These are phyloP conservation scores for Pleoardoris graminearum DNA, from an alignment of 2,329 filamentous ascomycete genomes.

Conservation along the genomic window DNA sequence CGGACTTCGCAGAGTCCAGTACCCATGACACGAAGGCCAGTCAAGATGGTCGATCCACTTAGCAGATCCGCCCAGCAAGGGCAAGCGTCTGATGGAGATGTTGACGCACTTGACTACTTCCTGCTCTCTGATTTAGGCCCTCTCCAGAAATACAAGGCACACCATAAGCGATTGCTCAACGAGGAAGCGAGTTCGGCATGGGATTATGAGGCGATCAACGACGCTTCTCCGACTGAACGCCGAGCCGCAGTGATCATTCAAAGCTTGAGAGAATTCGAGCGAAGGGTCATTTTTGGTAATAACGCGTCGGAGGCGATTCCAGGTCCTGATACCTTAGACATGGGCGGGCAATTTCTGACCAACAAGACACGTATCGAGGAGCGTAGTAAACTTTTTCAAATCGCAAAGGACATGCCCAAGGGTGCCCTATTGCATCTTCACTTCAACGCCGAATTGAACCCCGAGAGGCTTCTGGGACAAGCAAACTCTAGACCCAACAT, in stretches of 20 bases:
- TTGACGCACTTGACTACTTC: no score
- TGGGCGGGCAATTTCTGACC: slow-evolving; percentile 53
- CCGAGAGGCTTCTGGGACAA: slow-evolving; percentile 63
- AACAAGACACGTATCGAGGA: slow-evolving; percentile 51
- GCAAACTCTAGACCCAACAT: slow-evolving; percentile 58
- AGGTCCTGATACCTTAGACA: slow-evolving; percentile 44
- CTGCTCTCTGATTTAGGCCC: no score
- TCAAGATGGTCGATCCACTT: neutral
- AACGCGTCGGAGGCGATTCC: slow-evolving; percentile 49
- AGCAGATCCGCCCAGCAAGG: neutral
- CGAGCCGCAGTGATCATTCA: slow-evolving; percentile 42
- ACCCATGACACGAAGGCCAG: neutral
- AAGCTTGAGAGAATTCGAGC: slow-evolving; percentile 49
- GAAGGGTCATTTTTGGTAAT: slow-evolving; percentile 48
- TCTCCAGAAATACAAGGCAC: no score
- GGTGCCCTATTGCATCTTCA: slow-evolving; percentile 75
- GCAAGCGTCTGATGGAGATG: no score
- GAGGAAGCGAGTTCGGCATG: slow-evolving; percentile 40
- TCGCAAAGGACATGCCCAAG: slow-evolving; percentile 67
- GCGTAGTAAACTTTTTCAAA: slow-evolving; percentile 60
- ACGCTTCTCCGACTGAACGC: slow-evolving; percentile 29
- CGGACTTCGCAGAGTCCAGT: slow-evolving; percentile 26
- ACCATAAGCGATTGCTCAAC: slow-evolving; percentile 33
- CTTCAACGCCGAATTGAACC: slow-evolving; percentile 73
- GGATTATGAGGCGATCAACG: slow-evolving; percentile 39